These are phyloP conservation scores for Schwanniomyces etchellsii DNA, from an alignment of 1,139 yeast genomes.

Conservation along the genomic window DNA sequence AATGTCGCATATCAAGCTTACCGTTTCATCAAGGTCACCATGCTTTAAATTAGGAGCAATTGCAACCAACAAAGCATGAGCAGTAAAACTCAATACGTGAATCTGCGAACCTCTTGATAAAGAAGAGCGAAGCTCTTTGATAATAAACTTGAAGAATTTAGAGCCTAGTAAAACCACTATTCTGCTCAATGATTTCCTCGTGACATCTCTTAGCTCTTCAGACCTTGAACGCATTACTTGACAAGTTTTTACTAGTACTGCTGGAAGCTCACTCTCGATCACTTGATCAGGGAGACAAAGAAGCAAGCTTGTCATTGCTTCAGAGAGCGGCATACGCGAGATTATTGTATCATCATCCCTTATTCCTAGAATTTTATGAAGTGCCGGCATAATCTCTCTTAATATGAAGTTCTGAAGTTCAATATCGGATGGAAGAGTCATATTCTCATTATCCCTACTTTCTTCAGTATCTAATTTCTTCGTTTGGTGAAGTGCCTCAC, in stretches of 20 bases:
- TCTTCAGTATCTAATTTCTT: slow-evolving; percentile 11
- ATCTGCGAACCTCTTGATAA: slow-evolving; percentile 87
- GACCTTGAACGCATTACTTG: slow-evolving; percentile 84
- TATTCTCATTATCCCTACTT: slow-evolving; percentile 15
- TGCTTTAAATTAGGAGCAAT: slow-evolving; percentile 43
- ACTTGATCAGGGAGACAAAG: slow-evolving; percentile 57
- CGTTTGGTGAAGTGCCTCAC: slow-evolving; percentile 43
- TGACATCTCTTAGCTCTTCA: slow-evolving; percentile 84
- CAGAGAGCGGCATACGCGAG: slow-evolving; percentile 72
- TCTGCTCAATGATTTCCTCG: slow-evolving; percentile 69
- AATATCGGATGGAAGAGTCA: slow-evolving; percentile 28
- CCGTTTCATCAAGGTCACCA: slow-evolving; percentile 75
- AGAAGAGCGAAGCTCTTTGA: slow-evolving; percentile 74
- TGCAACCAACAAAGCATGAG: slow-evolving; percentile 63
- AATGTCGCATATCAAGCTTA: slow-evolving; percentile 56
- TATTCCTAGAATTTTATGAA: slow-evolving; percentile 52
- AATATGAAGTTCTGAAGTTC: slow-evolving; percentile 50
- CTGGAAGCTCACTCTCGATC: slow-evolving; percentile 63
- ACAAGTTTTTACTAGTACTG: slow-evolving; percentile 75
- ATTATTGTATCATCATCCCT: slow-evolving; percentile 78
- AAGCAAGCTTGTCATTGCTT: slow-evolving; percentile 70
- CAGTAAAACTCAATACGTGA: slow-evolving; percentile 86
- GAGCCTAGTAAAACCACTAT: slow-evolving; percentile 68
- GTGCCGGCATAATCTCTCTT: slow-evolving; percentile 55
- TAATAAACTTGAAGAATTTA: slow-evolving; percentile 62